Base-by-base conservation (phyloP, 2,329 filamentous ascomycete genomes). In the Paracoccidioides lutzii region DNA sequence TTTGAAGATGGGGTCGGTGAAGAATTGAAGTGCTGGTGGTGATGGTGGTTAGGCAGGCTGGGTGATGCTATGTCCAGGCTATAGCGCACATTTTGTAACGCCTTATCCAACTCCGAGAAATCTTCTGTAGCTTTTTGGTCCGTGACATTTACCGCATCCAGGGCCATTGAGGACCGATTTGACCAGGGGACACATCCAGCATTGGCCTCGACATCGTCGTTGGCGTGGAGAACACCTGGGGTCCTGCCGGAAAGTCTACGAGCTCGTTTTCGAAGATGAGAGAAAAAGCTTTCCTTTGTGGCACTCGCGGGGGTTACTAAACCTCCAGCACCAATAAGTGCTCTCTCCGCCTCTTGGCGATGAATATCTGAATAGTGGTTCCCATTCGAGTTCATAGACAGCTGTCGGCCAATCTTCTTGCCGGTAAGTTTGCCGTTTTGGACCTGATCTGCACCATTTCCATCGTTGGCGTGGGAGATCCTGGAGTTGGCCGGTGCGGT, bases 341-440 rank as follows among this genome's bases (percentile, higher is more conserved):
- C 89, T 59, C 88, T 81, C 71, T 97, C 91, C 12, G 91, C 89
- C 71, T 97, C 89, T 72, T 91, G 88, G 55, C 91, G 81, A 68
- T 95, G 90, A 61, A 88, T 76, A 65, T 96, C 90, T 33, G 89
- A 81, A 69, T 96, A 96, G 73, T 97, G 87, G 67, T 95, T 96
- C 59, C 87, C 90, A 68, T 87, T 87, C 5, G 91, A 97, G 56
- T 88, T 88, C 48, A 96, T 84, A 0, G 93, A 97, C 44, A 98
- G 75, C 72, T 98, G 93, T 54, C 93, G 83, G 56, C 91, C 90
- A 73, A 97, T 89, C 77, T 98, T 98, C 79, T 93, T 95, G 59
- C 79, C 78, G 2, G 77, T 77, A 38, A 61, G 56, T 73, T 88
- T 85, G 59, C 86, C 82, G 45, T 85, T 64, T 12, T 66, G 65